A percentile compares a stretch with the other conserved stretches of the same genome.
Conservation (phyloP, 352 stramenopile genomes). For the Phytophthora idaei region DNA sequence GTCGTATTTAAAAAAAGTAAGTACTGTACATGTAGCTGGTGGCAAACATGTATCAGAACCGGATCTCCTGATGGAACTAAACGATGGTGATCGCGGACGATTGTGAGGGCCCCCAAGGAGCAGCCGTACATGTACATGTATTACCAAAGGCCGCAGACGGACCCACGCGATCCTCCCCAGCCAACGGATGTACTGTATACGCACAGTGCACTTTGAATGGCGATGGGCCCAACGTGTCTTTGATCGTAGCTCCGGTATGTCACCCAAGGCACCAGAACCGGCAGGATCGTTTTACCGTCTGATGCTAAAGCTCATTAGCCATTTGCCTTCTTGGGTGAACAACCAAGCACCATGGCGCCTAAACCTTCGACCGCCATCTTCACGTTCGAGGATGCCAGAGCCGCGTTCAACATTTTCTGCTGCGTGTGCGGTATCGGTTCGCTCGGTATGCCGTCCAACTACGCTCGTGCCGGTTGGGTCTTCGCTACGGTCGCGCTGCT, state of each 20-base stretch:
- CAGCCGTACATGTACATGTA: not conserved
- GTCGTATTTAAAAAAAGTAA: not conserved
- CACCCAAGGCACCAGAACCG: constrained; percentile 4
- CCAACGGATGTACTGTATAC: constrained; percentile 9
- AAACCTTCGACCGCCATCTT: constrained; percentile 22
- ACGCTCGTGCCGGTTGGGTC: constrained; percentile 31
- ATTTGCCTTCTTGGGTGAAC: constrained; percentile 12
- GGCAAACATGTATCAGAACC: constrained; percentile 16
- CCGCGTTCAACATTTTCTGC: constrained; percentile 37
- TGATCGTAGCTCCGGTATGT: constrained; percentile 9
- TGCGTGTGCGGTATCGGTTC: constrained; percentile 38
- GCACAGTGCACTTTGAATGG: constrained; percentile 5
- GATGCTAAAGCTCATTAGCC: constrained; percentile 13
- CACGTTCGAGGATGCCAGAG: constrained; percentile 35
- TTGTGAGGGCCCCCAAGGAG: constrained; percentile 14
- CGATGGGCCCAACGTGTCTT: constrained; percentile 11
- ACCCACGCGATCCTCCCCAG: constrained; percentile 6
- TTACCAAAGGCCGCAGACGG: constrained; percentile 11
- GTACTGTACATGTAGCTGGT: too few relatives aligned
- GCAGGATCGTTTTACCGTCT: not conserved
- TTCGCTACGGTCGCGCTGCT: constrained; percentile 30
- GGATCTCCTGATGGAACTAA: constrained; percentile 19
- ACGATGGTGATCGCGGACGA: constrained; percentile 7
- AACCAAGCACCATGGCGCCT: constrained; percentile 14
- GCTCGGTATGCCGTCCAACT: constrained; percentile 38